These are phyloP conservation scores for Avicennia marina DNA, from an alignment of 257 asterid species.

Conservation along the genomic window DNA sequence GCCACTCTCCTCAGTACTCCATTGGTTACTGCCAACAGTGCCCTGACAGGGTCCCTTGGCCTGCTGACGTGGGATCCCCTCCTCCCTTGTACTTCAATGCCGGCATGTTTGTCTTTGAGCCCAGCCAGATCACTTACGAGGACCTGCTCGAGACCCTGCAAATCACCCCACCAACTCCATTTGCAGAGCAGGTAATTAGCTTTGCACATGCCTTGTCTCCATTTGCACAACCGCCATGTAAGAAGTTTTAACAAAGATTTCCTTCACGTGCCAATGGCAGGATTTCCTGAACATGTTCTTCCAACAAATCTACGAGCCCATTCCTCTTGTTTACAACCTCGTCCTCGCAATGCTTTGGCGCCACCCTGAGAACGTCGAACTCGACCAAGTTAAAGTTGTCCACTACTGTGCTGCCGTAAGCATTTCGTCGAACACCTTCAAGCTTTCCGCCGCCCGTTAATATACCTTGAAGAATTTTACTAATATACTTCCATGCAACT, in stretches of 20 bases:
- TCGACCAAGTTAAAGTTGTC: constrained; percentile 51
- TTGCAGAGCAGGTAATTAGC: constrained; percentile 61
- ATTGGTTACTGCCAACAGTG: too few species aligned
- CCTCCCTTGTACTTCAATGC: constrained; percentile 54
- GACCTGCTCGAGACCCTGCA: constrained; percentile 32
- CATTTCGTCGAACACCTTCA: neutral
- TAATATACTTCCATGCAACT: too few species aligned
- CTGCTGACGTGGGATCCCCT: constrained; percentile 41
- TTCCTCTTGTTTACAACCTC: constrained; percentile 53
- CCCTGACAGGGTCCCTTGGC: constrained; percentile 45
- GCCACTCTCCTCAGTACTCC: constrained; percentile 44
- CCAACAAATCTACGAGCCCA: constrained; percentile 49
- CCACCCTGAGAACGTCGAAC: constrained; percentile 61
- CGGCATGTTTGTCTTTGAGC: too few species aligned
- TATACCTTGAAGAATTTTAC: too few species aligned
- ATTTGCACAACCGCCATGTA: too few species aligned
- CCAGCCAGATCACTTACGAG: constrained; percentile 30
- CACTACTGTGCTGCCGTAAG: constrained; percentile 73
- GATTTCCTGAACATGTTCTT: constrained; percentile 68
- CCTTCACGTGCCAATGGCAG: constrained; percentile 19
- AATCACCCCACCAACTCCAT: constrained; percentile 36
- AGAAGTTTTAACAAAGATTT: too few species aligned
- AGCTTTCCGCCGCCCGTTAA: too few species aligned
- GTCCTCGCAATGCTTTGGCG: constrained; percentile 75
- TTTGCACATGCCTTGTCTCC: too few species aligned